Evolutionary conservation across 306 rosid species (phyloP).

Genomic region (Sphenostylis stenocarpa): DNA sequence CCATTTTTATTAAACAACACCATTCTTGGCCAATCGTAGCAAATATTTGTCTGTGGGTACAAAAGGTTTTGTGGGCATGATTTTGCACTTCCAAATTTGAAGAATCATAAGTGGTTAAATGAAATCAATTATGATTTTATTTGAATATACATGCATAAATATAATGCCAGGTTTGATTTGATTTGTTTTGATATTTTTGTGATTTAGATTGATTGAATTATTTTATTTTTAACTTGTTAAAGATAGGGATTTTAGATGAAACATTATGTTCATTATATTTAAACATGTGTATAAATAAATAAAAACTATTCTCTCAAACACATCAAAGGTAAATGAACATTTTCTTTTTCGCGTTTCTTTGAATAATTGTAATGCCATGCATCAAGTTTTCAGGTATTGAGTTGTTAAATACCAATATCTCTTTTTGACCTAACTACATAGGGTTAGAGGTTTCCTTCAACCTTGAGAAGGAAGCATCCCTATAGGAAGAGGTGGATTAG

Average conservation of each 20-base stretch:
- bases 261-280: no score
- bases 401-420: no score
- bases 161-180: not conserved
- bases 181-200: not conserved
- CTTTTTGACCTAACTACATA: no score
- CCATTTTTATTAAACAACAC: not conserved
- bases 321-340: not conserved
- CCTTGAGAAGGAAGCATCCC: conserved; percentile 36
- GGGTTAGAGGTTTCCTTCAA: not conserved
- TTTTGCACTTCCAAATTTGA: not conserved
- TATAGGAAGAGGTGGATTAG: conserved; percentile 57
- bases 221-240: not conserved
- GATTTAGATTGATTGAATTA: not conserved
- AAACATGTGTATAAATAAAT: no score
- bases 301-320: no score
- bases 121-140: not conserved
- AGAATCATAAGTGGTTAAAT: not conserved
- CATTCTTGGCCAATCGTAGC: not conserved
- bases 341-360: not conserved
- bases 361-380: not conserved
- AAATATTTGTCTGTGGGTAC: not conserved
- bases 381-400: no score
- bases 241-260: not conserved
- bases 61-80: not conserved
- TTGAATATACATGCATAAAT: not conserved